Conservation (phyloP, 495 filamentous ascomycete genomes). For the Trichoderma orchidacearum region DNA sequence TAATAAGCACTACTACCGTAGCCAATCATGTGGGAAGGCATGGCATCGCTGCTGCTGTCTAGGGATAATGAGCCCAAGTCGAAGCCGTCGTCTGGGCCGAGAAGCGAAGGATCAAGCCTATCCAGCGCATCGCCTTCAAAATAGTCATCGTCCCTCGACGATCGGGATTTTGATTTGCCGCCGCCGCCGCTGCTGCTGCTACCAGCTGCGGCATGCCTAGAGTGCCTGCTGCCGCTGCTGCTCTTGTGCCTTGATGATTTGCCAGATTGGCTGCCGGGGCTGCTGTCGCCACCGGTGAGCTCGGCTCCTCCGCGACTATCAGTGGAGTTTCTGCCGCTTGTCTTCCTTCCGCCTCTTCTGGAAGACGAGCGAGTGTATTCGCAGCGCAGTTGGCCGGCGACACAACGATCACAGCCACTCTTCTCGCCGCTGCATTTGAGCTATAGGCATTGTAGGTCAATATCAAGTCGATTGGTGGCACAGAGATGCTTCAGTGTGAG, state of each 20-base stretch:
- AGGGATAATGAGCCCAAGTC: not conserved
- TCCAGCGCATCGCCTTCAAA: not conserved
- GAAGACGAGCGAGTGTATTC: slow-evolving; percentile 1
- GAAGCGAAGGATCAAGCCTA: not conserved
- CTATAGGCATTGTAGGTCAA: not conserved
- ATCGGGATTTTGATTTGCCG: not conserved
- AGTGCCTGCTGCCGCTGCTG: not conserved
- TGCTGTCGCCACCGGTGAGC: not conserved
- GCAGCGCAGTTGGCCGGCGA: not conserved
- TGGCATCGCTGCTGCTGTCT: not conserved
- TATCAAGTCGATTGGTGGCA: not conserved
- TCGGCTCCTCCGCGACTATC: not conserved
- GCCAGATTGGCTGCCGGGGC: not conserved
- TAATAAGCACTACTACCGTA: not conserved
- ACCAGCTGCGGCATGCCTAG: not conserved
- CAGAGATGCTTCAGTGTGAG: not conserved
- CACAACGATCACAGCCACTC: slow-evolving; percentile 9
- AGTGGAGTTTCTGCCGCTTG: not conserved
- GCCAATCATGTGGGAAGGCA: not conserved
- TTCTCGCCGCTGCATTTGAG: slow-evolving; percentile 10
- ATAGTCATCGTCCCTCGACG: not conserved
- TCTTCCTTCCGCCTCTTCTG: not conserved
- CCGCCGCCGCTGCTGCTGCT: not conserved
- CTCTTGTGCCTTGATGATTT: not conserved
- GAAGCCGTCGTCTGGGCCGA: not conserved